These are phyloP conservation scores for Chara braunii DNA, from an alignment of 139 green algal species.

Conservation along the genomic window DNA sequence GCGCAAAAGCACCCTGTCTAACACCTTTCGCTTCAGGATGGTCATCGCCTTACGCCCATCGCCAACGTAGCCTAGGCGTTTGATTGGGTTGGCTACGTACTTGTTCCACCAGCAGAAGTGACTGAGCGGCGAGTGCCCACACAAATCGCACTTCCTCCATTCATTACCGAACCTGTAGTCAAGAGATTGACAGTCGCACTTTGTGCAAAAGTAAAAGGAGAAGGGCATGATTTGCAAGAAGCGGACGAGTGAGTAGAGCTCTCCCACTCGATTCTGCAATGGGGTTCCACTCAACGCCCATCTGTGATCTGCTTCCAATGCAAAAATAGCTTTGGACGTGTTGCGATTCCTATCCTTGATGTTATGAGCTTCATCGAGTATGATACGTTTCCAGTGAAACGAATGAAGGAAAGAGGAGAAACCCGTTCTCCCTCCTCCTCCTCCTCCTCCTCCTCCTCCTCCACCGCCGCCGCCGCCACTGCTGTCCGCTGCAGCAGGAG, in stretches of 20 bases:
- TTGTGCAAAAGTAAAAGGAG: slow-evolving; percentile 86
- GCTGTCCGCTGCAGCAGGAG: too few relatives aligned
- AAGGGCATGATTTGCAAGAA: slow-evolving; percentile 67
- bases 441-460: too few relatives aligned
- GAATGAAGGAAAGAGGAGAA: slow-evolving; percentile 6
- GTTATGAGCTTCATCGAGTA: slow-evolving; percentile 76
- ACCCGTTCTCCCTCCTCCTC: too few relatives aligned
- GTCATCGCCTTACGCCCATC: slow-evolving; percentile 55
- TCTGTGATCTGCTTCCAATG: slow-evolving; percentile 55
- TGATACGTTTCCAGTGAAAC: slow-evolving; percentile 70
- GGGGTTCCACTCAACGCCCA: slow-evolving; percentile 80
- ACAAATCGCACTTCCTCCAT: slow-evolving; percentile 52
- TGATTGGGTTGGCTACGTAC: slow-evolving; percentile 73
- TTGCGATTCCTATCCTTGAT: slow-evolving; percentile 78
- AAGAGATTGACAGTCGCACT: slow-evolving; percentile 61
- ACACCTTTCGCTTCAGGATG: slow-evolving; percentile 64
- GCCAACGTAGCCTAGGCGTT: slow-evolving; percentile 54
- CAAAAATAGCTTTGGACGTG: slow-evolving; percentile 78
- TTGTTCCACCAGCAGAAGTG: slow-evolving; percentile 83
- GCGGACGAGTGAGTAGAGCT: slow-evolving; percentile 82
- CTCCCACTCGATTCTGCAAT: slow-evolving; percentile 76
- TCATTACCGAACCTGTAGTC: slow-evolving; percentile 47
- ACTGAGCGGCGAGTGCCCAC: slow-evolving; percentile 46
- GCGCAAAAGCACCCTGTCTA: slow-evolving; percentile 65
- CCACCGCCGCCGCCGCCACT: too few relatives aligned